Conservation (phyloP, 1,284 basidiomycete species). For the Thelephora terrestris region DNA sequence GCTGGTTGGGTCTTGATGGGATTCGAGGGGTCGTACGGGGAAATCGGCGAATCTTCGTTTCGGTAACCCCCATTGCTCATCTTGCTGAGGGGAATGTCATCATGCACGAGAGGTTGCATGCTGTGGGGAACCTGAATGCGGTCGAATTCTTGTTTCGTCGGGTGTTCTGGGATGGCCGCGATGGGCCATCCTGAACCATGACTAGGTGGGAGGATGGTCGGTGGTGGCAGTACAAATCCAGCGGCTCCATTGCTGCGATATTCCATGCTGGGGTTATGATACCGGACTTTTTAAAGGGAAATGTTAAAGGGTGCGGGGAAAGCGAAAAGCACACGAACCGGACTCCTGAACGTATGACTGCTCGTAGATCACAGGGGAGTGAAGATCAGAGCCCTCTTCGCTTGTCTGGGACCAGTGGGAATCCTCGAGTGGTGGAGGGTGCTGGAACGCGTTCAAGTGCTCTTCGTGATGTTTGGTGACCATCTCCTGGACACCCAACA, state of each 20-base stretch:
- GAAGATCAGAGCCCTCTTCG: conserved; percentile 60
- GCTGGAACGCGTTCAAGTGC: conserved; percentile 1
- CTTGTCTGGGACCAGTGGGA: conserved; percentile 44
- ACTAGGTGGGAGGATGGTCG: background rate
- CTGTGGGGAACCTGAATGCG: background rate
- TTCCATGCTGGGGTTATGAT: conserved; percentile 26
- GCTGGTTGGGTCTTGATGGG: background rate
- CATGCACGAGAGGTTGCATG: background rate
- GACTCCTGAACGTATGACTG: conserved; percentile 26
- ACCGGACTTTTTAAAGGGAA: conserved; percentile 56
- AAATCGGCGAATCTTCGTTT: background rate
- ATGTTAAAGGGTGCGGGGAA: conserved; percentile 11
- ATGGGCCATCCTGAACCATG: background rate
- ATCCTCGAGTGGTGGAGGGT: background rate
- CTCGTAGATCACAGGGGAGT: conserved; percentile 45
- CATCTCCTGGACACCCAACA: background rate
- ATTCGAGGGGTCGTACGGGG: background rate
- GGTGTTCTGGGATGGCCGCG: too few relatives aligned
- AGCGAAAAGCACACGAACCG: conserved; percentile 22
- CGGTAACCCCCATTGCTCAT: background rate
- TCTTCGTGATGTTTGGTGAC: background rate
- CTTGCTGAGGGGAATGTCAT: background rate
- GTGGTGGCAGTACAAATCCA: background rate
- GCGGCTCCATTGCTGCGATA: background rate
- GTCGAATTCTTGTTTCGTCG: background rate